Percentiles rank a stretch among this genome's conserved stretches.
Evolutionary conservation across 208 protist species (phyloP).

Genomic region (Leishmania aethiopica): DNA sequence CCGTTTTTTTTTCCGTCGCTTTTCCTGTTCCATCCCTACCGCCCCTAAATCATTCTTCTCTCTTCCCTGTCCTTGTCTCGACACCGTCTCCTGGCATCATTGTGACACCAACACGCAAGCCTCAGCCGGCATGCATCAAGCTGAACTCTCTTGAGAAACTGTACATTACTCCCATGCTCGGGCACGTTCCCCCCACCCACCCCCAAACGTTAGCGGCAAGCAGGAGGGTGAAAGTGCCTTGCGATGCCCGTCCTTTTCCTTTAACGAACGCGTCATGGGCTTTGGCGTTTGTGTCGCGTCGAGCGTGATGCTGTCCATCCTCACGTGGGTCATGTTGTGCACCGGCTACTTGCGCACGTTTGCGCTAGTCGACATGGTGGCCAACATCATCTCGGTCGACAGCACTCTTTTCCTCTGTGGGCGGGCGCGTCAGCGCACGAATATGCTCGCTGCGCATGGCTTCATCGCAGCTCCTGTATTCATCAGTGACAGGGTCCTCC

Average conservation of each 20-base stretch:
- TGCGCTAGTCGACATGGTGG: constrained; percentile 60
- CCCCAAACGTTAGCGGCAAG: not conserved
- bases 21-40: not conserved
- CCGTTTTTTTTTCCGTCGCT: too few relatives aligned
- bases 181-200: constrained; percentile 2
- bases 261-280: constrained; percentile 61
- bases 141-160: constrained; percentile 24
- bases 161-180: constrained; percentile 24
- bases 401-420: constrained; percentile 76
- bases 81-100: not conserved
- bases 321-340: constrained; percentile 67
- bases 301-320: constrained; percentile 57
- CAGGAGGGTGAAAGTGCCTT: constrained; percentile 26
- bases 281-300: constrained; percentile 46
- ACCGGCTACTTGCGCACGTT: constrained; percentile 52
- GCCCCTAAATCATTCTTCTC: not conserved
- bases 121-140: constrained; percentile 33
- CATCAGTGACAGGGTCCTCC: constrained; percentile 46
- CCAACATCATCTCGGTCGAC: constrained; percentile 57
- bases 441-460: constrained; percentile 65
- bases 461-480: constrained; percentile 59
- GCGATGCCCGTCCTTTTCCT: constrained; percentile 51
- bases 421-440: constrained; percentile 59
- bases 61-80: not conserved
- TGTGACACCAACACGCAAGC: not conserved